Percentiles rank a stretch among this genome's conserved stretches.
phyloP scores from a whole-genome alignment of 2,329 filamentous ascomycete genomes.

The Trichoderma lentiforme region DNA sequence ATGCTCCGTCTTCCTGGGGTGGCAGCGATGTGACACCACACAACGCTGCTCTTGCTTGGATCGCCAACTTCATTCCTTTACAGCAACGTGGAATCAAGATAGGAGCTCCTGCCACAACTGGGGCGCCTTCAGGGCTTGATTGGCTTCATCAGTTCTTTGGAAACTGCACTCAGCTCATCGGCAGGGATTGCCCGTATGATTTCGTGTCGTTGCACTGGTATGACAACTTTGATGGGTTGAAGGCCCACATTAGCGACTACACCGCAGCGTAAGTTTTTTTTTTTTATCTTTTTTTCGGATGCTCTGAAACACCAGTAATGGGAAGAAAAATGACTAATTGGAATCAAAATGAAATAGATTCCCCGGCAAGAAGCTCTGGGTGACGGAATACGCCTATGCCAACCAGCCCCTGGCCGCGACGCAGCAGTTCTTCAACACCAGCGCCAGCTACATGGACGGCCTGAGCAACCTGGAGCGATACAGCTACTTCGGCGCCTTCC shows the following conservation, averaged over 20 bases:
- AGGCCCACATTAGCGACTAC: constrained; percentile 59
- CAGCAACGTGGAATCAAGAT: constrained; percentile 60
- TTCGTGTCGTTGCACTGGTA: constrained; percentile 67
- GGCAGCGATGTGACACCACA: constrained; percentile 60
- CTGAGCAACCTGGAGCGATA: constrained; percentile 61
- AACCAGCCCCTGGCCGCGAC: constrained; percentile 55
- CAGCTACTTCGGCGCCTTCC: constrained; percentile 73
- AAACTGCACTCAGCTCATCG: constrained; percentile 48
- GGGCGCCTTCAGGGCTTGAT: constrained; percentile 54
- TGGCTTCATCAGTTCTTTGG: constrained; percentile 67
- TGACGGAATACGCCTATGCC: constrained; percentile 71
- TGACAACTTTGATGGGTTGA: constrained; percentile 66
- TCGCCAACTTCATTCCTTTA: constrained; percentile 67
- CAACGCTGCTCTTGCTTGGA: constrained; percentile 65
- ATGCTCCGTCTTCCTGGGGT: constrained; percentile 52
- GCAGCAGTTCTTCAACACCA: constrained; percentile 66
- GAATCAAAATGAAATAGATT: constrained; percentile 40
- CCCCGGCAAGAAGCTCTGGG: constrained; percentile 64
- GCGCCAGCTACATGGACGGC: constrained; percentile 61
- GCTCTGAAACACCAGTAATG: neutral
- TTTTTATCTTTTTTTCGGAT: neutral
- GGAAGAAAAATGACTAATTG: neutral
- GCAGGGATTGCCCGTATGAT: constrained; percentile 53
- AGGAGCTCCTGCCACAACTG: constrained; percentile 66
- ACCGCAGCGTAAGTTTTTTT: neutral